Conservation (phyloP, 1,284 basidiomycete species). For the Fomitopsis palustris region DNA sequence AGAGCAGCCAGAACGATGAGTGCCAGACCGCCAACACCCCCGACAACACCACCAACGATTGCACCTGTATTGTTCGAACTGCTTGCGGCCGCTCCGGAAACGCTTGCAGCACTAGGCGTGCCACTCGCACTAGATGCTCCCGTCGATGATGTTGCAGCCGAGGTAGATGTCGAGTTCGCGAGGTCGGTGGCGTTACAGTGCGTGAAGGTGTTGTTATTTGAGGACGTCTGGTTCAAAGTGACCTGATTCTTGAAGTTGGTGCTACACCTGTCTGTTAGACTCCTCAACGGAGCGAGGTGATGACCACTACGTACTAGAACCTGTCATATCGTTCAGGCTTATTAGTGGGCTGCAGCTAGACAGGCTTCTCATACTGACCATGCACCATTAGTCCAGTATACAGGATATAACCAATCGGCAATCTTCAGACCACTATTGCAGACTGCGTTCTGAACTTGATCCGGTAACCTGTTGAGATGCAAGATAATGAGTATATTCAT, state of each 20-base stretch:
- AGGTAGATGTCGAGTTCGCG: neutral
- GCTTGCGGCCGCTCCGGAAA: neutral
- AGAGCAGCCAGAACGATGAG: conserved; percentile 4
- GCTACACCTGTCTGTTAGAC: neutral
- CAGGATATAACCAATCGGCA: conserved; percentile 12
- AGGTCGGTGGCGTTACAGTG: conserved; percentile 5
- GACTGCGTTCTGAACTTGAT: conserved; percentile 15
- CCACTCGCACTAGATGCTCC: neutral
- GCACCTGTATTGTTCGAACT: conserved; percentile 1
- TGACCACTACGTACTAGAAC: conserved; percentile 14
- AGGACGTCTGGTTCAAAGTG: conserved; percentile 11
- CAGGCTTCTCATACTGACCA: conserved; percentile 8
- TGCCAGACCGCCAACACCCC: conserved; percentile 5
- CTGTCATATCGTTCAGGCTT: neutral
- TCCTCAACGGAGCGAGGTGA: neutral
- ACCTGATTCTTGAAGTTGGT: conserved; percentile 13
- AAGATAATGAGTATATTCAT: neutral
- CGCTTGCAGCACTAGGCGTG: neutral
- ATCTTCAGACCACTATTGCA: conserved; percentile 18
- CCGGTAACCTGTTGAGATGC: conserved; percentile 7
- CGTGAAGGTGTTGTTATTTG: conserved; percentile 22
- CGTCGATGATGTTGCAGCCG: neutral
- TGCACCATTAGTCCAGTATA: conserved; percentile 13
- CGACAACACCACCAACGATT: conserved; percentile 13
- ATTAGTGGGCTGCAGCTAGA: neutral